A percentile compares a stretch with the other conserved stretches of the same genome.
phyloP scores from a whole-genome alignment of 208 protist genomes.

The Trypanosoma theileri region DNA sequence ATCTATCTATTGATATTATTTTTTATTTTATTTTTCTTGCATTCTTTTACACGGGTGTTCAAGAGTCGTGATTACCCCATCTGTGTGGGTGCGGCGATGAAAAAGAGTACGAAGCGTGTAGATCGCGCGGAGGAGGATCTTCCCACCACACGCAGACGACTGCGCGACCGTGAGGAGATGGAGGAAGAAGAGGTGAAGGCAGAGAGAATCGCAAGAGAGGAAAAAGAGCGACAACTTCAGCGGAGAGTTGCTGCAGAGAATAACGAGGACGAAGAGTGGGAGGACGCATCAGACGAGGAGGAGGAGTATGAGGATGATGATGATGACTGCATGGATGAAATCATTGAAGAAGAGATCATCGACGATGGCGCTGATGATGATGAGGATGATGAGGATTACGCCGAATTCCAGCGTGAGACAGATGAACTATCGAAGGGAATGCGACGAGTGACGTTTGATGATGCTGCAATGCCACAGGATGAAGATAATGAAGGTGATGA shows the following conservation, averaged over 20 bases:
- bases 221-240: not conserved
- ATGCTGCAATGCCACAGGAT: slow-evolving; percentile 27
- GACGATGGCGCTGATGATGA: slow-evolving; percentile 65
- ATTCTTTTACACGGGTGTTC: slow-evolving; percentile 8
- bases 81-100: slow-evolving; percentile 19
- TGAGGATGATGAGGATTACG: slow-evolving; percentile 68
- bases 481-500: slow-evolving; percentile 28
- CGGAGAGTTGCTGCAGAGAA: not conserved
- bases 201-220: not conserved
- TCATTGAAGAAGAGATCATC: slow-evolving; percentile 61
- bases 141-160: slow-evolving; percentile 21
- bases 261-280: slow-evolving; percentile 41
- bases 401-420: slow-evolving; percentile 72
- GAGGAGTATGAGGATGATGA: slow-evolving; percentile 42
- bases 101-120: slow-evolving; percentile 39
- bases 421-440: slow-evolving; percentile 38
- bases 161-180: slow-evolving; percentile 39
- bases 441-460: slow-evolving; percentile 56
- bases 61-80: not conserved
- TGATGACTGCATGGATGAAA: slow-evolving; percentile 31
- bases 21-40: slow-evolving; percentile 11
- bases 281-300: slow-evolving; percentile 36
- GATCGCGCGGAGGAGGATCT: slow-evolving; percentile 38
- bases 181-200: slow-evolving; percentile 19
- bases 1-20: slow-evolving; percentile 2